These are phyloP conservation scores for Botrytis squamosa DNA, from an alignment of 2,329 filamentous ascomycete genomes.

Conservation along the genomic window DNA sequence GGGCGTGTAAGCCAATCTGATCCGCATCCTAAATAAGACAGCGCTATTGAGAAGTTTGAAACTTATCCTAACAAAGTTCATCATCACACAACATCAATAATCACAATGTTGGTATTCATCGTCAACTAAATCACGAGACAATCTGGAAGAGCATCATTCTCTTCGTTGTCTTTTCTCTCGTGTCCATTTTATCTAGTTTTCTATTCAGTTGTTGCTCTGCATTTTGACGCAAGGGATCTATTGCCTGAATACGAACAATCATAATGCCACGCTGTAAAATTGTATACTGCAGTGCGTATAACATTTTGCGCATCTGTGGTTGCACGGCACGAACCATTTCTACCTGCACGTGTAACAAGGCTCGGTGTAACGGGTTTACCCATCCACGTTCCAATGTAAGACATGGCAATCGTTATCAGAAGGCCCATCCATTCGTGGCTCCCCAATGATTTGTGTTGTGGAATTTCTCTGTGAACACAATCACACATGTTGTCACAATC, in stretches of 20 bases:
- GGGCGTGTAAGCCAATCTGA: slow-evolving; percentile 1
- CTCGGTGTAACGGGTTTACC: background rate
- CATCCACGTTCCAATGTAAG: slow-evolving; percentile 8
- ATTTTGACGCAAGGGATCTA: background rate
- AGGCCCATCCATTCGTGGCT: background rate
- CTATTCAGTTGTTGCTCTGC: background rate
- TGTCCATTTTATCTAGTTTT: background rate
- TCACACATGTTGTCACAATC: slow-evolving; percentile 1
- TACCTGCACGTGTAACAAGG: background rate
- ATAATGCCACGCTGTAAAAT: slow-evolving; percentile 1
- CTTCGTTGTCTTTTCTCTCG: slow-evolving; percentile 4
- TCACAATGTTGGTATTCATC: background rate
- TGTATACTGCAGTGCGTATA: slow-evolving; percentile 1
- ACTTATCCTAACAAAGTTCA: background rate
- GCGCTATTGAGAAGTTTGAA: background rate
- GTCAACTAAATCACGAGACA: background rate
- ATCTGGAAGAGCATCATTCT: background rate
- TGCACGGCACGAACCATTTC: background rate
- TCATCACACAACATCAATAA: slow-evolving; percentile 1
- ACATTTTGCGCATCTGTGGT: background rate
- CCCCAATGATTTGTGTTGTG: background rate
- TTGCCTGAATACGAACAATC: slow-evolving; percentile 9
- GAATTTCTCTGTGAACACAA: background rate
- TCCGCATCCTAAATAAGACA: slow-evolving; percentile 1
- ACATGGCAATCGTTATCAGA: slow-evolving; percentile 3